Evolutionary conservation across 441 rosid genomes (phyloP).

Genomic region (Biscutella laevigata): DNA sequence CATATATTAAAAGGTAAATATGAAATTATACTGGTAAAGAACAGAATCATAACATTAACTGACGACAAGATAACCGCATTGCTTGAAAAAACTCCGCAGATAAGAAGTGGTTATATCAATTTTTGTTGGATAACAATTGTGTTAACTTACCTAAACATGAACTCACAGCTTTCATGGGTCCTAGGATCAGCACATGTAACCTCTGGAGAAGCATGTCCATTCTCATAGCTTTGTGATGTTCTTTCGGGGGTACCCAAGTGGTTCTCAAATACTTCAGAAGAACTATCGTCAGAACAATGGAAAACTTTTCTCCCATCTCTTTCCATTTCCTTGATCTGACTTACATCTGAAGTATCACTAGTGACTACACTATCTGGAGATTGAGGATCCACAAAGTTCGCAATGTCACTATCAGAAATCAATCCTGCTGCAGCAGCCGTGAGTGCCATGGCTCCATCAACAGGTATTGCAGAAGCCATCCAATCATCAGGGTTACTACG

Average conservation of each 20-base stretch:
- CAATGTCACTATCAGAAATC: slow-evolving; percentile 50
- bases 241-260: slow-evolving; percentile 48
- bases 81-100: background rate
- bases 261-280: slow-evolving; percentile 60
- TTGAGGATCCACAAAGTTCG: slow-evolving; percentile 43
- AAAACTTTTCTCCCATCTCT: slow-evolving; percentile 43
- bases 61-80: background rate
- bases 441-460: slow-evolving; percentile 60
- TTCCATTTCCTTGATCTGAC: slow-evolving; percentile 53
- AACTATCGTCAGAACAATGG: slow-evolving; percentile 47
- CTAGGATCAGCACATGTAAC: slow-evolving; percentile 31
- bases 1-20: slow-evolving; percentile 43
- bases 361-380: slow-evolving; percentile 57
- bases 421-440: slow-evolving; percentile 84
- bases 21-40: slow-evolving; percentile 23
- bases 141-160: slow-evolving; percentile 58
- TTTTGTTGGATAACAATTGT: background rate
- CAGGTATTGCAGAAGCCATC: slow-evolving; percentile 80
- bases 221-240: slow-evolving; percentile 41
- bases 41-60: slow-evolving; percentile 13
- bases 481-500: slow-evolving; percentile 32
- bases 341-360: slow-evolving; percentile 64
- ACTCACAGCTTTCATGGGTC: slow-evolving; percentile 60
- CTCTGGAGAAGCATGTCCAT: slow-evolving; percentile 62
- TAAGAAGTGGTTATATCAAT: background rate